These are phyloP conservation scores for Talaromyces adpressus DNA, from an alignment of 495 filamentous ascomycete species.

Conservation along the genomic window DNA sequence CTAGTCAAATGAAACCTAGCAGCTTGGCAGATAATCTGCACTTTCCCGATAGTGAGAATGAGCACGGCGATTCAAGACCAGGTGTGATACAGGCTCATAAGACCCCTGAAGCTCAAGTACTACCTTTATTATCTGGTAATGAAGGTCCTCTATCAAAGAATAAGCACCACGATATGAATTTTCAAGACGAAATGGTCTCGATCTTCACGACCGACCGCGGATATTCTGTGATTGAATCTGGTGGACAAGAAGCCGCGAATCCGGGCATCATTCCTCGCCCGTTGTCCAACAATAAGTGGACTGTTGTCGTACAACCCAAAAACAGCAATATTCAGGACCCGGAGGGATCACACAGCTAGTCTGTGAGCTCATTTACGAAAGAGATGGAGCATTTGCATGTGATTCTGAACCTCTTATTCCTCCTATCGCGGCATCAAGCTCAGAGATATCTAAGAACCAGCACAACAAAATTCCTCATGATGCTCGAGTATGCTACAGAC, in stretches of 20 bases:
- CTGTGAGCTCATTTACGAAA: constrained; percentile 36
- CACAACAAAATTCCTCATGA: constrained; percentile 44
- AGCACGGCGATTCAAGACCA: not conserved
- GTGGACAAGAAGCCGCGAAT: constrained; percentile 28
- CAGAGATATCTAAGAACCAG: constrained; percentile 24
- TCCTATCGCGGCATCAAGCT: constrained; percentile 33
- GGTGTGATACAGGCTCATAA: not conserved
- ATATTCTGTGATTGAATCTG: constrained; percentile 39
- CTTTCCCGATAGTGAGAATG: not conserved
- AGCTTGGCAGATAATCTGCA: not conserved
- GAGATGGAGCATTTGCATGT: constrained; percentile 28
- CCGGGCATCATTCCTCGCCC: constrained; percentile 50
- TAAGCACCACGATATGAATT: not conserved
- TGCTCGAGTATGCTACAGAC: constrained; percentile 26
- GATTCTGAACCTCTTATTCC: constrained; percentile 25
- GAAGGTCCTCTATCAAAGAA: not conserved
- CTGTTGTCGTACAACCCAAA: constrained; percentile 35
- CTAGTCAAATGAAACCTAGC: not conserved
- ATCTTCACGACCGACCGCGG: constrained; percentile 24
- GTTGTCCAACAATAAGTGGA: constrained; percentile 30
- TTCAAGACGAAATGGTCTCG: constrained; percentile 33
- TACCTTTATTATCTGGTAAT: not conserved
- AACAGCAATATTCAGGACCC: not conserved
- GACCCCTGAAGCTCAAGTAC: not conserved
- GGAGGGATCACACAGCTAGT: constrained; percentile 24